These are phyloP conservation scores for Penicillium sp. DNA, from an alignment of 2,329 filamentous ascomycete species.

Conservation along the genomic window DNA sequence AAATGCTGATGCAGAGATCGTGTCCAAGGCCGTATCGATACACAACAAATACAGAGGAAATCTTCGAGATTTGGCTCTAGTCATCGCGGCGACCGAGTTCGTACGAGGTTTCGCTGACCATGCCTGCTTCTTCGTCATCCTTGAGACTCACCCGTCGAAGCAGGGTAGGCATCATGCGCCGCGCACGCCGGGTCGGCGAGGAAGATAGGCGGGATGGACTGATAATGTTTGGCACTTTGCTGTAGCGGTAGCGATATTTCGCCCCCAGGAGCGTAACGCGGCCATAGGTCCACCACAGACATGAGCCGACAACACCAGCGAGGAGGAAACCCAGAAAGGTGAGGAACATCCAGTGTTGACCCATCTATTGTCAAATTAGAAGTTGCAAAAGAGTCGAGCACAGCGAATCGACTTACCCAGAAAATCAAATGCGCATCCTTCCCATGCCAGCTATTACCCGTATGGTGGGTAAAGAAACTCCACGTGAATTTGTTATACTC, in stretches of 20 bases:
- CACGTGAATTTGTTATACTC: constrained; percentile 63
- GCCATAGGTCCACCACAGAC: constrained; percentile 49
- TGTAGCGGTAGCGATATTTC: constrained; percentile 39
- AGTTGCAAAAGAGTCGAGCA: neutral
- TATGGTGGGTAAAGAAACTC: constrained; percentile 66
- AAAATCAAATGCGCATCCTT: constrained; percentile 60
- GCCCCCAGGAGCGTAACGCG: constrained; percentile 41
- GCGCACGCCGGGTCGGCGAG: constrained; percentile 34
- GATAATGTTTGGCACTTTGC: constrained; percentile 27
- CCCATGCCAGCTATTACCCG: constrained; percentile 61
- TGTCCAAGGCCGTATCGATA: constrained; percentile 23
- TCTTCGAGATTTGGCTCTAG: constrained; percentile 19
- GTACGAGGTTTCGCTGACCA: constrained; percentile 34
- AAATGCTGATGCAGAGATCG: constrained; percentile 24
- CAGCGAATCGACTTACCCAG: constrained; percentile 45
- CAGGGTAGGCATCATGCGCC: constrained; percentile 32
- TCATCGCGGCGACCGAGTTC: constrained; percentile 35
- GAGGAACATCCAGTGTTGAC: constrained; percentile 52
- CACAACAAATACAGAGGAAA: constrained; percentile 17
- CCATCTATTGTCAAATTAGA: constrained; percentile 40
- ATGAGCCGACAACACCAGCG: constrained; percentile 44
- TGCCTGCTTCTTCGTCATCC: constrained; percentile 37
- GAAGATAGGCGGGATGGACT: constrained; percentile 24
- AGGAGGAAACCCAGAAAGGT: constrained; percentile 49
- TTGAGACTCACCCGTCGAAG: constrained; percentile 38